phyloP scores from a whole-genome alignment of 2,329 filamentous ascomycete species.

The Scedosporium aurantiacum region DNA sequence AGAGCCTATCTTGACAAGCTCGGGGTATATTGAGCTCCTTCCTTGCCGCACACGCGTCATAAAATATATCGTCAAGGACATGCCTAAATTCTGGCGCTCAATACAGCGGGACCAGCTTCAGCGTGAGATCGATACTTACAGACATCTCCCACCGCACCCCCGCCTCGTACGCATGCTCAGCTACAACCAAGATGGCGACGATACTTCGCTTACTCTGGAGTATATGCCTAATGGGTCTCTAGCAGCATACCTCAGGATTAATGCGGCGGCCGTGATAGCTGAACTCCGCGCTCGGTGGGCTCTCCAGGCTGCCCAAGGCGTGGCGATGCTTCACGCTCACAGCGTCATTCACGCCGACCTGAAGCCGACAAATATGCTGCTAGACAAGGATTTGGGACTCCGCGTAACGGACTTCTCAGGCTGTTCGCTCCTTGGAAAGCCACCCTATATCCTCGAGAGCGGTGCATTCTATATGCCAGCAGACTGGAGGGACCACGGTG shows the following conservation, averaged over 20 bases:
- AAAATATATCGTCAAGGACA: not conserved
- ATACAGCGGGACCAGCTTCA: not conserved
- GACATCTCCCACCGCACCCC: constrained; percentile 1
- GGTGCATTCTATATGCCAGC: not conserved
- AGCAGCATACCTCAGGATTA: constrained; percentile 12
- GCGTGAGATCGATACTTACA: constrained; percentile 1
- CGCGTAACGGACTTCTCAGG: constrained; percentile 26
- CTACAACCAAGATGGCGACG: not conserved
- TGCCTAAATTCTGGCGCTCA: not conserved
- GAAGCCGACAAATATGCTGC: constrained; percentile 25
- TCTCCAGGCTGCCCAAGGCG: constrained; percentile 20
- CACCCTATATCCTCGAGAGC: not conserved
- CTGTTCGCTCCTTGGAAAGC: constrained; percentile 13
- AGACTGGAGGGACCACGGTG: not conserved
- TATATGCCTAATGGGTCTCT: constrained; percentile 16
- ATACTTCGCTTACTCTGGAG: constrained; percentile 15
- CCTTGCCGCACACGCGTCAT: not conserved
- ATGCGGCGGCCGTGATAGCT: constrained; percentile 7
- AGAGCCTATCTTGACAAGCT: not conserved
- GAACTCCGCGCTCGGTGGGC: constrained; percentile 18
- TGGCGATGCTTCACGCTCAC: constrained; percentile 23
- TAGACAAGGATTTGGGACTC: constrained; percentile 22
- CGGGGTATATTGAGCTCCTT: constrained; percentile 1
- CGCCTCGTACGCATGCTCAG: not conserved
- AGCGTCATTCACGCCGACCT: constrained; percentile 28